Evolutionary conservation across 2,329 filamentous ascomycete genomes (phyloP).

Genomic region (Cadophora luteo-olivacea): DNA sequence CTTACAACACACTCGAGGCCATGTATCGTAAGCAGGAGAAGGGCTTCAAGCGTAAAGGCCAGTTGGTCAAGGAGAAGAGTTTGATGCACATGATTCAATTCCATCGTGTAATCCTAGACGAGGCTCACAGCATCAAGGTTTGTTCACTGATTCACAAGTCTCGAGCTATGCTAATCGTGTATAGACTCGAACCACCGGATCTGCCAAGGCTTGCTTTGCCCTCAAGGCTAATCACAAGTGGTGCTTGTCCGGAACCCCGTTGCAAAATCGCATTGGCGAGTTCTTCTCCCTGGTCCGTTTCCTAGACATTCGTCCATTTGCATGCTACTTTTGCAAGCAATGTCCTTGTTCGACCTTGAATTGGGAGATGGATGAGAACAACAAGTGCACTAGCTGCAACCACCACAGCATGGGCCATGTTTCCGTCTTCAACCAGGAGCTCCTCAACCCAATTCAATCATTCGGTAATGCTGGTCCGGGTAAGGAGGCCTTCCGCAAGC

Average conservation of each 20-base stretch:
- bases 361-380: slow-evolving; percentile 78
- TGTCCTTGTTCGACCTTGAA: slow-evolving; percentile 83
- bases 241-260: slow-evolving; percentile 93
- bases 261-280: slow-evolving; percentile 97
- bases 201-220: slow-evolving; percentile 94
- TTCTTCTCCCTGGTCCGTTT: slow-evolving; percentile 96
- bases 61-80: slow-evolving; percentile 79
- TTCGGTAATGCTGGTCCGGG: slow-evolving; percentile 68
- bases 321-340: slow-evolving; percentile 91
- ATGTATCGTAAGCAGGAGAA: slow-evolving; percentile 92
- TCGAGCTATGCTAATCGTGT: slow-evolving; percentile 36
- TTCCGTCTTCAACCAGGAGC: slow-evolving; percentile 92
- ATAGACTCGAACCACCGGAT: slow-evolving; percentile 81
- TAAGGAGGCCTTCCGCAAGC: slow-evolving; percentile 75
- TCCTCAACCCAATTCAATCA: slow-evolving; percentile 81
- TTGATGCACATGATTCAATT: slow-evolving; percentile 85
- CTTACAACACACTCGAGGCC: slow-evolving; percentile 90
- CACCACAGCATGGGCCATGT: slow-evolving; percentile 63
- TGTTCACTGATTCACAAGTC: slow-evolving; percentile 9
- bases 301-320: slow-evolving; percentile 85
- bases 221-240: slow-evolving; percentile 88
- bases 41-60: slow-evolving; percentile 82
- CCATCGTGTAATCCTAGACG: slow-evolving; percentile 91
- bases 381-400: slow-evolving; percentile 73
- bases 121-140: slow-evolving; percentile 92